Conservation (phyloP, 2,329 filamentous ascomycete genomes). For the Tolypocladium ophioglossoides region DNA sequence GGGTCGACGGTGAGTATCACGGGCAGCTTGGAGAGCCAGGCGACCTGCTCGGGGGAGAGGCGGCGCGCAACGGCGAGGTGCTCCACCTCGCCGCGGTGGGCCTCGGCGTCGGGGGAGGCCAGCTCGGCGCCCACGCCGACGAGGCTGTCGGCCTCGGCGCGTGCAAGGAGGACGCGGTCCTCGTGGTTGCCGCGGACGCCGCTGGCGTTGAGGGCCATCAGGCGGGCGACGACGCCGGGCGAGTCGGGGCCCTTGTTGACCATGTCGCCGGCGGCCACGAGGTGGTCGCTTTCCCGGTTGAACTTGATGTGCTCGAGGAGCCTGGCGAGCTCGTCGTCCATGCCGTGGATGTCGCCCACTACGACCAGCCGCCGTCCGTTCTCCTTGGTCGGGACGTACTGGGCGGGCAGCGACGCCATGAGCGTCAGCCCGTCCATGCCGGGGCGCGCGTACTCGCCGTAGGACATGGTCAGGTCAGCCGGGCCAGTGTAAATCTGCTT, state of each 20-base stretch:
- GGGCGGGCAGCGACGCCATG: slow-evolving; percentile 17
- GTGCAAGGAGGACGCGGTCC: slow-evolving; percentile 66
- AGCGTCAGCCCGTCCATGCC: slow-evolving; percentile 21
- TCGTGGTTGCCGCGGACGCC: slow-evolving; percentile 91
- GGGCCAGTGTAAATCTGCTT: slow-evolving; percentile 7
- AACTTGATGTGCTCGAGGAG: slow-evolving; percentile 61
- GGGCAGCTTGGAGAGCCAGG: slow-evolving; percentile 61
- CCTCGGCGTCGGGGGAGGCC: slow-evolving; percentile 10
- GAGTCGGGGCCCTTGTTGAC: slow-evolving; percentile 84
- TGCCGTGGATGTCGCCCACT: slow-evolving; percentile 89
- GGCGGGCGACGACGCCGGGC: slow-evolving; percentile 62
- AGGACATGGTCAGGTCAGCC: slow-evolving; percentile 28
- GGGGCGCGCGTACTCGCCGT: slow-evolving; percentile 28
- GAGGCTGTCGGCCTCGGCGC: slow-evolving; percentile 21
- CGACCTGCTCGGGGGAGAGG: slow-evolving; percentile 45
- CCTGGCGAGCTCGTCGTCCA: slow-evolving; percentile 52
- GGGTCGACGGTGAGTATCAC: slow-evolving; percentile 67
- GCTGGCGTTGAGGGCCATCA: slow-evolving; percentile 62
- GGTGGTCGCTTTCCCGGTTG: slow-evolving; percentile 48
- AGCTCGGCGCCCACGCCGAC: slow-evolving; percentile 16
- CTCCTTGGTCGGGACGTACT: slow-evolving; percentile 19
- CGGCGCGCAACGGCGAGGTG: slow-evolving; percentile 46
- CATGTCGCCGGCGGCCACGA: slow-evolving; percentile 69
- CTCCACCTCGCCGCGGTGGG: slow-evolving; percentile 21
- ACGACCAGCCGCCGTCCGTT: slow-evolving; percentile 58